Evolutionary conservation across 2,329 filamentous ascomycete species (phyloP).

Genomic region (Pseudogymnoascus sp.): DNA sequence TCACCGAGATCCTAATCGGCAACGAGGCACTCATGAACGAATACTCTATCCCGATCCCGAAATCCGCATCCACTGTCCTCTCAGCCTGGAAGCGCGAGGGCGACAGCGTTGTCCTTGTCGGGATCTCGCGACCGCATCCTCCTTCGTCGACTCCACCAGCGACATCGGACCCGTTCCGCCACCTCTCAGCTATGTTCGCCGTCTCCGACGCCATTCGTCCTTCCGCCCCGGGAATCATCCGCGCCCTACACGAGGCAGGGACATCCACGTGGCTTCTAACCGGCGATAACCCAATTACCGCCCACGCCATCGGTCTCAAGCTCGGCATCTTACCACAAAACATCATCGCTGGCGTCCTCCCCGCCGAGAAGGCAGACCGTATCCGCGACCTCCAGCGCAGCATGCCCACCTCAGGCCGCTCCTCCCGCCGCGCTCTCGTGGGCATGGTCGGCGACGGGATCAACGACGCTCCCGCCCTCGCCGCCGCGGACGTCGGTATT

Average conservation of each 20-base stretch:
- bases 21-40: slow-evolving; percentile 63
- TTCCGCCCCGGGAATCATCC: slow-evolving; percentile 59
- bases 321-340: slow-evolving; percentile 66
- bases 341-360: slow-evolving; percentile 80
- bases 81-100: slow-evolving; percentile 53
- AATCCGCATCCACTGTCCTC: slow-evolving; percentile 31
- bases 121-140: slow-evolving; percentile 30
- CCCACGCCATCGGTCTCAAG: slow-evolving; percentile 64
- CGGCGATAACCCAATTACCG: slow-evolving; percentile 82
- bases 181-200: slow-evolving; percentile 58
- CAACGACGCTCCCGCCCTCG: slow-evolving; percentile 72
- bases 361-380: slow-evolving; percentile 70
- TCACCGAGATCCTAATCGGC: slow-evolving; percentile 52
- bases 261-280: slow-evolving; percentile 87
- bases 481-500: slow-evolving; percentile 71
- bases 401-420: not conserved
- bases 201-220: slow-evolving; percentile 74
- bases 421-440: slow-evolving; percentile 44
- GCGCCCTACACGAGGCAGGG: slow-evolving; percentile 53
- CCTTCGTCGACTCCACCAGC: not conserved
- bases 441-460: slow-evolving; percentile 79
- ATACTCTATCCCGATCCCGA: slow-evolving; percentile 34
- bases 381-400: slow-evolving; percentile 50
- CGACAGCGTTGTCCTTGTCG: slow-evolving; percentile 55
- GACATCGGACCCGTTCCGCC: slow-evolving; percentile 31